phyloP scores from a whole-genome alignment of 106 monocot genomes.

The Dendrobium nobile region DNA sequence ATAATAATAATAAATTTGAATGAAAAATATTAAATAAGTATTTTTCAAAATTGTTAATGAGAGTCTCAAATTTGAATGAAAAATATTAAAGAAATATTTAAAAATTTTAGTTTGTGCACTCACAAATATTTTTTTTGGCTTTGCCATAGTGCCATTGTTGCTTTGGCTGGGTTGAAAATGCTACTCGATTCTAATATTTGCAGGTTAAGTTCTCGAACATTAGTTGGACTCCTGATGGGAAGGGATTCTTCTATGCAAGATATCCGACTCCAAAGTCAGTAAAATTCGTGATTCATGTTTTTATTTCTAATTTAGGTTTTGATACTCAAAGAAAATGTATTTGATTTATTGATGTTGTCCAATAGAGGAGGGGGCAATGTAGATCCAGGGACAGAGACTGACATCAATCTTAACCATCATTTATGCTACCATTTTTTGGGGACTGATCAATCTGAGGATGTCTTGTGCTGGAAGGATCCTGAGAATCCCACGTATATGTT shows the following conservation, averaged over 20 bases:
- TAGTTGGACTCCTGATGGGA: slow-evolving; percentile 85
- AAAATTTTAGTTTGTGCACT: too few species aligned
- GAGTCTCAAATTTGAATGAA: too few species aligned
- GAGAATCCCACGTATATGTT: slow-evolving; percentile 67
- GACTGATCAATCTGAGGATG: slow-evolving; percentile 85
- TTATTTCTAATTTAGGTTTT: not conserved
- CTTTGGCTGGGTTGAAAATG: not conserved
- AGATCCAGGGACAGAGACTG: slow-evolving; percentile 89
- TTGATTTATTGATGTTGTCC: slow-evolving; percentile 4
- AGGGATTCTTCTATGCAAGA: slow-evolving; percentile 92
- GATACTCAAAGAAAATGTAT: slow-evolving; percentile 3
- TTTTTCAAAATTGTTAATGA: too few species aligned
- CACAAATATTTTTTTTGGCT: too few species aligned
- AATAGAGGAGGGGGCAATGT: slow-evolving; percentile 41
- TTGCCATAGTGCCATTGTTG: too few species aligned
- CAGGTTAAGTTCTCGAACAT: slow-evolving; percentile 92
- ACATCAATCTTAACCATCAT: slow-evolving; percentile 81
- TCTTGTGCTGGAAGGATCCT: slow-evolving; percentile 85
- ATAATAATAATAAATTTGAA: too few species aligned
- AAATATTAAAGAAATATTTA: too few species aligned
- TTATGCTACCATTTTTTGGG: slow-evolving; percentile 86
- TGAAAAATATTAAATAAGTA: too few species aligned
- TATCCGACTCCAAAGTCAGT: slow-evolving; percentile 88
- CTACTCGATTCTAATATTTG: slow-evolving; percentile 6
- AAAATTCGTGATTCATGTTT: not conserved